Base-by-base conservation (phyloP, 345 rosid genomes). In the Salix purpurea region DNA sequence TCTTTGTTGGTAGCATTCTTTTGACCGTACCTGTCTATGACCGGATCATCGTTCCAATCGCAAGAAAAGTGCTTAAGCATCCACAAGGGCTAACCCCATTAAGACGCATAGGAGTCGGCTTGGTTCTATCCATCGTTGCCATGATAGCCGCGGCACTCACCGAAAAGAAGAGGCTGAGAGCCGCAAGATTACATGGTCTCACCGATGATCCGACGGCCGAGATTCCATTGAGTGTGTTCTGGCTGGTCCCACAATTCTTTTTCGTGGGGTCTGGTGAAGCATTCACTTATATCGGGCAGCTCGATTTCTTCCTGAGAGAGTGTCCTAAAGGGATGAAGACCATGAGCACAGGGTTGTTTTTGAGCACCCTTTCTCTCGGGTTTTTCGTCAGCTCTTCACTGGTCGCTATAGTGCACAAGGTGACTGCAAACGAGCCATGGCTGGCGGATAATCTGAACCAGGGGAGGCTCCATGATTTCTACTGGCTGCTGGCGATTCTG, bases 311-410 rank as follows among this genome's bases (percentile, higher is more conserved):
- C 89, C 82, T 95, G 16, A 90, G 92, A 72, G 99, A 96, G 78
- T 96, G 99, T 60, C 99, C 99, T 1, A 93, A 96, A 74, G 99
- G 99, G 23, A 96, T 96, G 99, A 96, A 96, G 84, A 94, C 96
- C 1, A 96, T 96, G 92, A 93, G 98, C 83, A 93, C 98, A 0
- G 99, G 99, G 36, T 70, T 95, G 74, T 88, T 96, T 78, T 73
- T 96, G 70, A 96, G 97, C 76, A 93, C 98, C 44, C 91, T 96
- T 26, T 90, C 99, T 0, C 69, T 96, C 50, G 99, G 99, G 69
- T 93, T 91, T 81, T 95, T 95, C 79, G 18, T 91, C 26, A 96
- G 99, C 82, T 89, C 98, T 8, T 74, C 85, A 28, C 71, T 96
- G 80, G 98, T 96, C 48, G 84, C 86, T 4, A 65, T 93, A 28